These are phyloP conservation scores for Coemansia sp. DNA, from an alignment of 192 early-diverging fungal species.

Conservation along the genomic window DNA sequence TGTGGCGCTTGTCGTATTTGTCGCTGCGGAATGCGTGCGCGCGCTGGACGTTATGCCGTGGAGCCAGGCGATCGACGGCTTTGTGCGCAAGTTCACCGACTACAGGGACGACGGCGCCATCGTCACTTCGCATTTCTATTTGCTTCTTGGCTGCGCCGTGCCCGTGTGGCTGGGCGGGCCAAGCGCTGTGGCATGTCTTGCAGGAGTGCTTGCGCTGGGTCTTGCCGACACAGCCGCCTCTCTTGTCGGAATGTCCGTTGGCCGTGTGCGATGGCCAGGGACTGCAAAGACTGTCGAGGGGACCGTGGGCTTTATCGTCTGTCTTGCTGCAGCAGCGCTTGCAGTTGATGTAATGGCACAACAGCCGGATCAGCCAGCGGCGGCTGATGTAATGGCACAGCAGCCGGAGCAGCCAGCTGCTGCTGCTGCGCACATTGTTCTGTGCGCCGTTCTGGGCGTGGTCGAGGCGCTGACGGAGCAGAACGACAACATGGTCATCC, in stretches of 20 bases:
- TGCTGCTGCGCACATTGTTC: constrained; percentile 16
- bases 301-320: constrained; percentile 74
- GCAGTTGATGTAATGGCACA: background rate
- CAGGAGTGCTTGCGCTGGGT: constrained; percentile 86
- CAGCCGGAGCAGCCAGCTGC: background rate
- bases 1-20: constrained; percentile 68
- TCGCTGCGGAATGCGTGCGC: constrained; percentile 80
- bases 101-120: constrained; percentile 77
- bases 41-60: constrained; percentile 70
- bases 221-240: constrained; percentile 91
- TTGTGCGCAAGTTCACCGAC: constrained; percentile 83
- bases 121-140: constrained; percentile 86
- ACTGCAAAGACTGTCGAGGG: constrained; percentile 82
- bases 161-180: constrained; percentile 81
- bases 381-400: background rate
- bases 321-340: constrained; percentile 50
- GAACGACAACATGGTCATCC: constrained; percentile 94
- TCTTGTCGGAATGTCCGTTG: constrained; percentile 74
- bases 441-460: constrained; percentile 54
- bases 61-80: constrained; percentile 61
- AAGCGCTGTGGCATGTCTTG: constrained; percentile 55
- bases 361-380: background rate
- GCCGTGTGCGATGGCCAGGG: constrained; percentile 71
- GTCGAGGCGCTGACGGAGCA: constrained; percentile 88
- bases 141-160: constrained; percentile 86